These are phyloP conservation scores for Oenanthe javanica DNA, from an alignment of 140 eudicot genomes.

Conservation along the genomic window DNA sequence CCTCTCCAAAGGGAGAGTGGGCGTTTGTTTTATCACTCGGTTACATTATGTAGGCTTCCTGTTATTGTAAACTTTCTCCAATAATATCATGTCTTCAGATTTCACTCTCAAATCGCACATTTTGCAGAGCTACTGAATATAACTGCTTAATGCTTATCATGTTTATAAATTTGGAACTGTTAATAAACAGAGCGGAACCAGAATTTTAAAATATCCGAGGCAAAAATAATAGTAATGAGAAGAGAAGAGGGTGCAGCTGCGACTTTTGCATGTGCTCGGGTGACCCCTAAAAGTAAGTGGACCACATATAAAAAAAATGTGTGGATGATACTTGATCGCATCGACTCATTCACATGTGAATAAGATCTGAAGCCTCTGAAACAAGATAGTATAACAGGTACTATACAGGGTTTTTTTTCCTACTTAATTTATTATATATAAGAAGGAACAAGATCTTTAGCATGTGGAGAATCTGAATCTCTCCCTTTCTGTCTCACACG, in stretches of 20 bases:
- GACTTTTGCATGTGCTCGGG: neutral
- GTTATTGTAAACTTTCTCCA: neutral
- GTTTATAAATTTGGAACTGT: too few relatives aligned
- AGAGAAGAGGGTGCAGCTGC: neutral
- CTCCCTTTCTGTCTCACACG: neutral
- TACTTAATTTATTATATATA: neutral
- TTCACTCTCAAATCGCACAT: neutral
- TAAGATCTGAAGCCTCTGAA: neutral
- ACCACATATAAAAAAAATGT: neutral
- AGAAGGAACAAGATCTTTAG: neutral
- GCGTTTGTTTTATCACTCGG: slow-evolving; percentile 22
- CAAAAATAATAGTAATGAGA: neutral
- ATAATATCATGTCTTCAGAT: neutral
- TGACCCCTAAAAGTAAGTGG: neutral
- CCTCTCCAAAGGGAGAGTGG: slow-evolving; percentile 92
- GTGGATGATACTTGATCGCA: neutral
- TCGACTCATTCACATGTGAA: neutral
- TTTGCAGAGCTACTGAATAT: neutral
- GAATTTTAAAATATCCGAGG: neutral
- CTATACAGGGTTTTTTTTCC: neutral
- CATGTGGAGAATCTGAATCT: slow-evolving; percentile 7
- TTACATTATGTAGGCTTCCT: neutral
- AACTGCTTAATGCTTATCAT: neutral
- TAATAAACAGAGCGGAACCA: neutral
- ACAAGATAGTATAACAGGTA: neutral